Base-by-base conservation (phyloP, 805 yeast genomes). In the Blastobotrys attinorum region DNA sequence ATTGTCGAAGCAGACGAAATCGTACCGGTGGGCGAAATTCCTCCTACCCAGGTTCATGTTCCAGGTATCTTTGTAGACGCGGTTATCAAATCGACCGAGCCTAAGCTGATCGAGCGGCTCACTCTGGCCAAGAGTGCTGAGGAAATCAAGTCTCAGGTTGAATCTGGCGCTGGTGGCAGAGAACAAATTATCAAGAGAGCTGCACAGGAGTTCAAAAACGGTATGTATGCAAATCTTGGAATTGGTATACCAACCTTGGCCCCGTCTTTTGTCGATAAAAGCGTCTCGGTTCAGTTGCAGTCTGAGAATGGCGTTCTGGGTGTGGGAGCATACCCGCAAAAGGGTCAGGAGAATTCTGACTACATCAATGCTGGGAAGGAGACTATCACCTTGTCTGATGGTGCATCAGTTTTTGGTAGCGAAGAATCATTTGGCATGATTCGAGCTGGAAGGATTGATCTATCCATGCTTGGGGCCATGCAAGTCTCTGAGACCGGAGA, bases 171-270 rank as follows among this genome's bases (percentile, higher is more conserved):
- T 7, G 35, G 40, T 13, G 53, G 55, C 21, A 60, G 69, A 38
- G 59, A 52, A 22, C 55, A 60, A 41, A 72, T 72, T 45, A 70
- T 69, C 22, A 58, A 57, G 42, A 62, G 77, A 23, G 74, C 73
- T 2, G 68, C 76, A 1, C 56, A 65, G 52, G 77, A 72, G 55
- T 71, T 72, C 51, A 50, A 54, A 23, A 63, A 66, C 47, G 74
- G 75, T 10, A 53, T 60, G 45, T 66, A 63, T 39, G 75, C 67
- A 43, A 72, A 72, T 48, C 58, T 71, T 36, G 77, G 77, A 13
- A 69, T 71, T 16, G 77, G 77, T n/a, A 61, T 72, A 62, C 77
- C 76, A 4, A 72, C 75, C 1, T 55, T 72, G 43, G 71, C 73
- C 4, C 72, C 75, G 10, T 63, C 54, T 45, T 70, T 56, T 51